Percentiles rank a stretch among this genome's conserved stretches.
phyloP scores from a whole-genome alignment of 306 rosid species.

The Prunus mira region DNA sequence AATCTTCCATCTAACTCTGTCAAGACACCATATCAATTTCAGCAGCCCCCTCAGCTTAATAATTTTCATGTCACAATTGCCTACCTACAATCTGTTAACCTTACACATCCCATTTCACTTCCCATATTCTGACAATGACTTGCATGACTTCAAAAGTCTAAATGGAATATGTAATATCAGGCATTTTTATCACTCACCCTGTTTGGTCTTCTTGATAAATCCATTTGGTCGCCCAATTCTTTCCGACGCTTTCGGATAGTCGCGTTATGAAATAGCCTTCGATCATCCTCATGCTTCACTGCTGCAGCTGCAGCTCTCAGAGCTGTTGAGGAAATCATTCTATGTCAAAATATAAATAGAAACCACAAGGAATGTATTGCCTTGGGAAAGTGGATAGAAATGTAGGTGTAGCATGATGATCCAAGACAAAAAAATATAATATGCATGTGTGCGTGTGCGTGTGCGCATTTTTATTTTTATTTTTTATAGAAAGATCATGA shows the following conservation, averaged over 20 bases:
- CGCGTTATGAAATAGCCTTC: conserved; percentile 89
- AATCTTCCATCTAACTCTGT: background rate
- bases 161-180: background rate
- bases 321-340: conserved; percentile 51
- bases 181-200: conserved; percentile 49
- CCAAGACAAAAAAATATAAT: background rate
- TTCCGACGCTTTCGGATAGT: conserved; percentile 88
- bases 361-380: conserved; percentile 2
- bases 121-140: background rate
- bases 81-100: background rate
- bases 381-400: conserved; percentile 2
- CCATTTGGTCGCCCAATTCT: conserved; percentile 83
- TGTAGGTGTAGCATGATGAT: conserved; percentile 6
- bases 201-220: conserved; percentile 70
- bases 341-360: conserved; percentile 4
- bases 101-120: background rate
- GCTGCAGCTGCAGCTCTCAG: conserved; percentile 97
- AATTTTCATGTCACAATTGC: background rate
- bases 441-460: background rate
- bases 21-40: background rate
- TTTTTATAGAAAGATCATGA: background rate
- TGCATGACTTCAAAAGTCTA: conserved; percentile 11
- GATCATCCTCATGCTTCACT: conserved; percentile 83
- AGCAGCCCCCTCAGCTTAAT: background rate
- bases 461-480: background rate